Conservation (phyloP, 805 yeast genomes). For the Candida argentea region DNA sequence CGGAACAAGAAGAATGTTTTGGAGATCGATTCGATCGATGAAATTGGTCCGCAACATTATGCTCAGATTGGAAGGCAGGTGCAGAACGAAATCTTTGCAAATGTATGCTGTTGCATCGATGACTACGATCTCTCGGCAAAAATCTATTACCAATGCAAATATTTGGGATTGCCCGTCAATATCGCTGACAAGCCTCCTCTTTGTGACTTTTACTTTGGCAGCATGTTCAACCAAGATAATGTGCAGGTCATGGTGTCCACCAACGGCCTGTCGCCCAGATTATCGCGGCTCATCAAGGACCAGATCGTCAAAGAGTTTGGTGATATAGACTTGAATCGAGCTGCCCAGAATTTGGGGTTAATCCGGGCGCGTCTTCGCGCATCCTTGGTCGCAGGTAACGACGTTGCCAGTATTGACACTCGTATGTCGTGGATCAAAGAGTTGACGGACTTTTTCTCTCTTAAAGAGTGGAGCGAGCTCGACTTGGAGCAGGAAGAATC, state of each 20-base stretch:
- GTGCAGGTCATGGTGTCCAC: slow-evolving; percentile 76
- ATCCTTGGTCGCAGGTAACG: slow-evolving; percentile 31
- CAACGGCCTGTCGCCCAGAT: slow-evolving; percentile 72
- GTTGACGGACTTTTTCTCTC: slow-evolving; percentile 50
- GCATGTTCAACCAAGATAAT: slow-evolving; percentile 62
- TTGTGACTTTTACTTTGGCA: slow-evolving; percentile 82
- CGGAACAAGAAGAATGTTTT: slow-evolving; percentile 15
- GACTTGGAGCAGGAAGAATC: slow-evolving; percentile 20
- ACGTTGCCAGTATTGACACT: slow-evolving; percentile 38
- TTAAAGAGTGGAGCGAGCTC: slow-evolving; percentile 48
- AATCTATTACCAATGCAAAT: slow-evolving; percentile 43
- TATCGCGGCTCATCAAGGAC: slow-evolving; percentile 44
- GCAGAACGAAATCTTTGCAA: slow-evolving; percentile 37
- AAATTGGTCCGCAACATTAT: slow-evolving; percentile 12
- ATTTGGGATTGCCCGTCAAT: slow-evolving; percentile 50
- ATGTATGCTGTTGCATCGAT: slow-evolving; percentile 68
- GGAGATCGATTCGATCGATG: slow-evolving; percentile 11
- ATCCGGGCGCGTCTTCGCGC: slow-evolving; percentile 42
- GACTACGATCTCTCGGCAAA: slow-evolving; percentile 49
- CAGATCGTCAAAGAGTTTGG: slow-evolving; percentile 42
- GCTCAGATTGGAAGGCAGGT: slow-evolving; percentile 23
- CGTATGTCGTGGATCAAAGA: slow-evolving; percentile 66
- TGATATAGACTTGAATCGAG: slow-evolving; percentile 40
- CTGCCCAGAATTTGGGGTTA: slow-evolving; percentile 50
- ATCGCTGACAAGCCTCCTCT: slow-evolving; percentile 78